These are phyloP conservation scores for Boletus speciosus DNA, from an alignment of 768 basidiomycete species.

Conservation along the genomic window DNA sequence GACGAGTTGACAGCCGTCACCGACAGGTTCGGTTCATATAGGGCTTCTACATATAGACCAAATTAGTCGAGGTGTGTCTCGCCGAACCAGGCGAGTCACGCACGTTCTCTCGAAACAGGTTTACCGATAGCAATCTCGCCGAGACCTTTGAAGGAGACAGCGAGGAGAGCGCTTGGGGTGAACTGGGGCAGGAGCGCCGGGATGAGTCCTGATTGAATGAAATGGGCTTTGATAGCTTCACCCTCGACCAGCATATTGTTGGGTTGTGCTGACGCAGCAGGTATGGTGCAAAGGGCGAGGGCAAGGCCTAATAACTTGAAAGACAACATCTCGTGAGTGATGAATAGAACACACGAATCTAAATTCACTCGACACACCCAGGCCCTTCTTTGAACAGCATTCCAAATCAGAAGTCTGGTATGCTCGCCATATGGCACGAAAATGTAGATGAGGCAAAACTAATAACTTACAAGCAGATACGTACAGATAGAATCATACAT, in stretches of 20 bases:
- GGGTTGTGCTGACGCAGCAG: constrained; percentile 45
- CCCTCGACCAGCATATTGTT: constrained; percentile 43
- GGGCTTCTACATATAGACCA: constrained; percentile 45
- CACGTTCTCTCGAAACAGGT: constrained; percentile 52
- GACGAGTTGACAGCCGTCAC: constrained; percentile 50
- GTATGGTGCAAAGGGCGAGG: constrained; percentile 35
- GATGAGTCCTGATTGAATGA: constrained; percentile 55
- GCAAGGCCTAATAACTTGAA: constrained; percentile 15
- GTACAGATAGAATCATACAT: constrained; percentile 32
- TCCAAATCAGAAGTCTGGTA: constrained; percentile 23
- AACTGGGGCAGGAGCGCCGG: constrained; percentile 62
- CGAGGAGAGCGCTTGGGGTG: constrained; percentile 55
- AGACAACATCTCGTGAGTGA: constrained; percentile 14
- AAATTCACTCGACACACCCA: not conserved
- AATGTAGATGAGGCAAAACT: constrained; percentile 21
- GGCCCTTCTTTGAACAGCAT: not conserved
- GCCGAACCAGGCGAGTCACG: constrained; percentile 25
- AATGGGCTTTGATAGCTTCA: constrained; percentile 65
- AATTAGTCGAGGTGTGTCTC: not conserved
- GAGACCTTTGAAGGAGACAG: constrained; percentile 46
- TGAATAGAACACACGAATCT: not conserved
- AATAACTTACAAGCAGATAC: constrained; percentile 27
- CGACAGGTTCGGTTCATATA: constrained; percentile 49
- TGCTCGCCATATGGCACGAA: constrained; percentile 7
- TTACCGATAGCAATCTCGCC: constrained; percentile 57